phyloP scores from a whole-genome alignment of 768 basidiomycete genomes.

The Clathrus columnatus region DNA sequence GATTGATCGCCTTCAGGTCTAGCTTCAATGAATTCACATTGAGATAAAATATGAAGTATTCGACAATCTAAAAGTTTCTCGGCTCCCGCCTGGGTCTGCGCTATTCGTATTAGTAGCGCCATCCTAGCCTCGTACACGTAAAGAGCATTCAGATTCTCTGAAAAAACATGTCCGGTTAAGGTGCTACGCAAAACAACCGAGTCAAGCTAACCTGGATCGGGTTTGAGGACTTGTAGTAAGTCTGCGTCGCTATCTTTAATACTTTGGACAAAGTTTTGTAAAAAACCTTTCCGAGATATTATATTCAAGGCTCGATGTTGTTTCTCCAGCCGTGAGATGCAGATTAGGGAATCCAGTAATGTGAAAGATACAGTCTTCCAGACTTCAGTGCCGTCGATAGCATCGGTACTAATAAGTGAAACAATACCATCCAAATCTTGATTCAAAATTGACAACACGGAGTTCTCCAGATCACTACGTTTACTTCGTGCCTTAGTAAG shows the following conservation, averaged over 20 bases:
- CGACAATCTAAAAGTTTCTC: constrained; percentile 77
- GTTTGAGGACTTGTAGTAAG: constrained; percentile 68
- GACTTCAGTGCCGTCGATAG: constrained; percentile 89
- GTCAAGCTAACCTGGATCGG: constrained; percentile 72
- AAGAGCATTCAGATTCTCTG: constrained; percentile 82
- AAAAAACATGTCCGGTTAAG: neutral
- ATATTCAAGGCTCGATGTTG: constrained; percentile 51
- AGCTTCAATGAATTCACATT: constrained; percentile 82
- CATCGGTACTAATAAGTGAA: constrained; percentile 72
- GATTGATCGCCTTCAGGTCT: constrained; percentile 77
- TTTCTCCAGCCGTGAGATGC: constrained; percentile 62
- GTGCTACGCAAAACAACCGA: neutral
- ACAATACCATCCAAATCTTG: constrained; percentile 64
- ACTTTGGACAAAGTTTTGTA: constrained; percentile 73
- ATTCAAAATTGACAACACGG: constrained; percentile 61
- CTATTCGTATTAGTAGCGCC: constrained; percentile 78
- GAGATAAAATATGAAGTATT: constrained; percentile 60
- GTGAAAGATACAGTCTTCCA: constrained; percentile 97
- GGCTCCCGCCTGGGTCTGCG: constrained; percentile 75
- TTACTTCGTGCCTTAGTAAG: neutral
- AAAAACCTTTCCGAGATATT: constrained; percentile 64
- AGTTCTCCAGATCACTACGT: constrained; percentile 41
- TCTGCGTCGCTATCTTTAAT: constrained; percentile 75
- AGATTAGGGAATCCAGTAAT: constrained; percentile 72
- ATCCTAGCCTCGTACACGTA: constrained; percentile 96